Evolutionary conservation across 306 rosid genomes (phyloP).

Genomic region (Cucumis sativus): DNA sequence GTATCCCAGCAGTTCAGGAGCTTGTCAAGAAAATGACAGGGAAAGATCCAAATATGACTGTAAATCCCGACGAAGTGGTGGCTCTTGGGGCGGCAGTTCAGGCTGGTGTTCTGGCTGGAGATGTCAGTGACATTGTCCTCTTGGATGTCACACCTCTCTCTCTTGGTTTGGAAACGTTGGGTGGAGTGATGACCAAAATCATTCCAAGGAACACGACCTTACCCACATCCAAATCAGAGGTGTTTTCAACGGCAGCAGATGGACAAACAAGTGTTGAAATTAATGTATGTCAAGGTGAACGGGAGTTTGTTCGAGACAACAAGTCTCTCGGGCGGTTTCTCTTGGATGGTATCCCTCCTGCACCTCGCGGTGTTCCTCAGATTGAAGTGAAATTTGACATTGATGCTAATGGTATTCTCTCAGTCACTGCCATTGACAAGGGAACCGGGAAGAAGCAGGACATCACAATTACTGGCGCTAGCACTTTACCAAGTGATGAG

Average conservation of each 20-base stretch:
- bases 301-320: conserved; percentile 89
- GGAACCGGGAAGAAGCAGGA: conserved; percentile 92
- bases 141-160: conserved; percentile 4
- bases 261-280: conserved; percentile 83
- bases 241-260: conserved; percentile 77
- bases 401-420: conserved; percentile 84
- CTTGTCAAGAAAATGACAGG: conserved; percentile 65
- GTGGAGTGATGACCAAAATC: conserved; percentile 90
- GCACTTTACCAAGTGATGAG: conserved; percentile 83
- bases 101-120: conserved; percentile 78
- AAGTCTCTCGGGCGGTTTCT: conserved; percentile 92
- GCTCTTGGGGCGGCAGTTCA: conserved; percentile 87
- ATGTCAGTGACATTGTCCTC: conserved; percentile 69
- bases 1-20: conserved; percentile 71
- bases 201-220: conserved; percentile 86
- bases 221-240: conserved; percentile 82
- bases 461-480: conserved; percentile 88
- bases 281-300: conserved; percentile 68
- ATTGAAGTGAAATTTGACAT: conserved; percentile 91
- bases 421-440: conserved; percentile 78
- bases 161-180: conserved; percentile 18
- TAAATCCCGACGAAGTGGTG: conserved; percentile 89
- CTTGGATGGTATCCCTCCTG: conserved; percentile 85
- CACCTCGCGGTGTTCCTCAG: conserved; percentile 88
- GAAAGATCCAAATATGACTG: conserved; percentile 76